Evolutionary conservation across 805 yeast genomes (phyloP).

Genomic region (Hanseniaspora taiwanica): DNA sequence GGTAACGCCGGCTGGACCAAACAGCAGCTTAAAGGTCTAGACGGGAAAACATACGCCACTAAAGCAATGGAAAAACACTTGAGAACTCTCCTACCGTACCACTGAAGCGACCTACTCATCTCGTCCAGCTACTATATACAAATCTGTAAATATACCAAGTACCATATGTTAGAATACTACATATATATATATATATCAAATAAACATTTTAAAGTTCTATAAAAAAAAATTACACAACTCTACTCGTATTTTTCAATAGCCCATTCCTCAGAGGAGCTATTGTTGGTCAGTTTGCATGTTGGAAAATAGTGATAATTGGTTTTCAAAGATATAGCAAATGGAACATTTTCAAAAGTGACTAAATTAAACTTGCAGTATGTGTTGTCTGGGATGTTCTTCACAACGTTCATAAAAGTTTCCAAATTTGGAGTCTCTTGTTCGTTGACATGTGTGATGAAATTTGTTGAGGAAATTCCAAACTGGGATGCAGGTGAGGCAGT

Average conservation of each 20-base stretch:
- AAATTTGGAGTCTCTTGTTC: constrained; percentile 60
- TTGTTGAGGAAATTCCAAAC: constrained; percentile 64
- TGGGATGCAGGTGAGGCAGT: constrained; percentile 81
- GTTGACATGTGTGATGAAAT: constrained; percentile 82
- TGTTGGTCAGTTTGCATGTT: constrained; percentile 46
- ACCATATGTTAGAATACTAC: not conserved
- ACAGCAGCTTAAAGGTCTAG: constrained; percentile 42
- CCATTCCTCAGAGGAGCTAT: constrained; percentile 37
- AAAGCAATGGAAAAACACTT: constrained; percentile 46
- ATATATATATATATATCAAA: not conserved
- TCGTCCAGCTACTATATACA: not conserved
- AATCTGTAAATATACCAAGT: not conserved
- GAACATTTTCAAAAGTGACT: constrained; percentile 76
- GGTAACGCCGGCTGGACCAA: constrained; percentile 85
- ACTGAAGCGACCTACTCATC: constrained; percentile 7
- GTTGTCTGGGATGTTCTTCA: constrained; percentile 60
- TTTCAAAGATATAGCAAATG: constrained; percentile 73
- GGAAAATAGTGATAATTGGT: constrained; percentile 86
- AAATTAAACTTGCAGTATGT: constrained; percentile 70
- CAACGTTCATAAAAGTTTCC: constrained; percentile 51
- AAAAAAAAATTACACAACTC: too few species aligned
- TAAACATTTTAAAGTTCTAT: too few species aligned
- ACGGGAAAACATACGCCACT: constrained; percentile 44
- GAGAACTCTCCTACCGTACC: constrained; percentile 39
- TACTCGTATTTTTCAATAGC: not conserved